phyloP scores from a whole-genome alignment of 2,329 filamentous ascomycete genomes.

The Exophiala oligosperma region DNA sequence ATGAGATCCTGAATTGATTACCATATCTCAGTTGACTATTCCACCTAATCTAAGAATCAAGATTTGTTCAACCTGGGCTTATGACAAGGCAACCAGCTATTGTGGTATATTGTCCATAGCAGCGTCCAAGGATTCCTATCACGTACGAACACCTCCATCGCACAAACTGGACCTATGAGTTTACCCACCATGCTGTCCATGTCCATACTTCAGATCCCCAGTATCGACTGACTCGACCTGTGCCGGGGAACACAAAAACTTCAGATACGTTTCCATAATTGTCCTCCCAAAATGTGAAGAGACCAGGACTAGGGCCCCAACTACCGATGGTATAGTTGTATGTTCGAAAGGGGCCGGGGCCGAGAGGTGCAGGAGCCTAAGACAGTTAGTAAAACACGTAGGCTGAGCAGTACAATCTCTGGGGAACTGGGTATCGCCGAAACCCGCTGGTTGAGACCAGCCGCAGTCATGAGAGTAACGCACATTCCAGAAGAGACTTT shows the following conservation, averaged over 20 bases:
- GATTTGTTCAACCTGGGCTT: too few relatives aligned
- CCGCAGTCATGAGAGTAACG: background rate
- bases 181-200: conserved; percentile 1
- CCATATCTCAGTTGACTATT: too few relatives aligned
- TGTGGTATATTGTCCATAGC: too few relatives aligned
- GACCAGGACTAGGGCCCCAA: conserved; percentile 7
- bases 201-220: conserved; percentile 12
- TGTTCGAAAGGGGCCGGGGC: conserved; percentile 5
- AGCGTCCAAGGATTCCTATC: too few relatives aligned
- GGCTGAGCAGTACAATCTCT: background rate
- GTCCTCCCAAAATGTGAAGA: conserved; percentile 11
- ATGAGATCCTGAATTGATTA: too few relatives aligned
- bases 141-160: too few relatives aligned
- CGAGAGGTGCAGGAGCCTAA: conserved; percentile 8
- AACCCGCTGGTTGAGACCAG: too few relatives aligned
- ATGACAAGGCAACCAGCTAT: too few relatives aligned
- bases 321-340: conserved; percentile 12
- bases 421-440: too few relatives aligned
- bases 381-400: background rate
- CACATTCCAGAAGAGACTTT: conserved; percentile 4
- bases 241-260: conserved; percentile 2
- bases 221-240: conserved; percentile 4
- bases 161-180: background rate
- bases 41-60: too few relatives aligned
- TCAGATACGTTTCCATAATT: background rate